Base-by-base conservation (phyloP, 1,284 basidiomycete genomes). In the Apiotrichum gracile region DNA sequence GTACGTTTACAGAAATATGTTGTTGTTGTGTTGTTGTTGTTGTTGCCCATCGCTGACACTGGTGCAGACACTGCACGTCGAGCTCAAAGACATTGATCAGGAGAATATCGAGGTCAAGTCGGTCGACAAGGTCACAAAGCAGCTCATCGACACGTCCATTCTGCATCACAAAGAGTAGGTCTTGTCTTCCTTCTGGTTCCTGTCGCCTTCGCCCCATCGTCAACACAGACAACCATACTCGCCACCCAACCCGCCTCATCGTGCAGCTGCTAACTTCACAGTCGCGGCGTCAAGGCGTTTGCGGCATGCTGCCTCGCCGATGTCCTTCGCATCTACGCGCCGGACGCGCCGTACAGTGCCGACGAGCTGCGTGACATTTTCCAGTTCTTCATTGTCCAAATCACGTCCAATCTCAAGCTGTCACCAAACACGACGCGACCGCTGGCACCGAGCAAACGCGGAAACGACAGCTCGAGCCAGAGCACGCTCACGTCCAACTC, bases 241-340 rank as follows among this genome's bases (percentile, higher is more conserved):
- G 34, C 19, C 46, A 8, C 27, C 26, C 41, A 9, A 8, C 41
- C 26, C 19, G 31, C 35, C 25, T 12, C 17, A 5, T 13, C 22
- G 9, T 25, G 10, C 5, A 21, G 17, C 14, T n/a, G 47, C 46
- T 52, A 19, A 54, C 52, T 7, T 25, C 24, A 3, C 47, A 76
- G 75, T 55, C 69, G 69, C 43, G 91, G 91, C 21, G 90, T 98
- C 63, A 96, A 93, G 73, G 92, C 91, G 0, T 89, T 88, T 63
- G 84, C 88, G 6, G 92, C 91, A 0, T 96, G 91, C 74, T 97
- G 92, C 75, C 81, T 99, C 19, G 91, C 92, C 2, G 93, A 99
- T 73, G 79, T 97, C 55, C 83, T 99, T 47, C 78, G 91, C 34
- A 81, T 98, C 43, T 97, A 92, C 72, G 96, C 96, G 1, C 96